Evolutionary conservation across 345 rosid genomes (phyloP).

Genomic region (Nasturtium officinale): DNA sequence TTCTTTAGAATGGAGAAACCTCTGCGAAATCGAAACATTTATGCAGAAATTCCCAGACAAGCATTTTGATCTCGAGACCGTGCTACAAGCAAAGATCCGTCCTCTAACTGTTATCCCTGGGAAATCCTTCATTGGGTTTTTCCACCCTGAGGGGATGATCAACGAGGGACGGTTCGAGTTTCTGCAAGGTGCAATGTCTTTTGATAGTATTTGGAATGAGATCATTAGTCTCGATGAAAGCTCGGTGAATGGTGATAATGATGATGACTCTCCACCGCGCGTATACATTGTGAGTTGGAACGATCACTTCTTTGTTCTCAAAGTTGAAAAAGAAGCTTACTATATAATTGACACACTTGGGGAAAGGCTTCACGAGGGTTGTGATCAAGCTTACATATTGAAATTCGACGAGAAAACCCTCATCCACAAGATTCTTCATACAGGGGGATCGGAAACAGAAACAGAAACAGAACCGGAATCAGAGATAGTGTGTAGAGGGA

Average conservation of each 20-base stretch:
- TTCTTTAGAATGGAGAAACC: slow-evolving; percentile 67
- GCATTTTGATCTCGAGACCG: slow-evolving; percentile 72
- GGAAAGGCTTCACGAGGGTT: slow-evolving; percentile 70
- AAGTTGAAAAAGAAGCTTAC: slow-evolving; percentile 65
- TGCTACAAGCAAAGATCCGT: slow-evolving; percentile 59
- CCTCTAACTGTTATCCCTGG: slow-evolving; percentile 49
- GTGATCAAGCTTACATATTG: slow-evolving; percentile 60
- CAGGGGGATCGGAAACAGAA: slow-evolving; percentile 4
- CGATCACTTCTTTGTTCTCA: slow-evolving; percentile 69
- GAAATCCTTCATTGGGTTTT: slow-evolving; percentile 66
- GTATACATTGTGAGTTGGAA: slow-evolving; percentile 74
- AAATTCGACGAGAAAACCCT: slow-evolving; percentile 55
- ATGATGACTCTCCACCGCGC: slow-evolving; percentile 22
- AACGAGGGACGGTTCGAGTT: slow-evolving; percentile 60
- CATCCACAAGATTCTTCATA: slow-evolving; percentile 37
- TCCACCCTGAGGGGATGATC: slow-evolving; percentile 60
- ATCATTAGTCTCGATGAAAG: slow-evolving; percentile 35
- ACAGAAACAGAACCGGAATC: slow-evolving; percentile 21
- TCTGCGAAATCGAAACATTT: slow-evolving; percentile 57
- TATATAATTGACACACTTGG: slow-evolving; percentile 70
- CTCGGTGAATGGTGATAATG: slow-evolving; percentile 20
- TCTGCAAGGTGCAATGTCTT: slow-evolving; percentile 68
- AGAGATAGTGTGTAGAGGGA: slow-evolving; percentile 50
- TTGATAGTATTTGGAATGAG: slow-evolving; percentile 72
- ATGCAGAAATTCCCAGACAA: slow-evolving; percentile 62